Evolutionary conservation across 371 early-diverging fungal genomes (phyloP).

Genomic region (Rhizopus arrhizus): DNA sequence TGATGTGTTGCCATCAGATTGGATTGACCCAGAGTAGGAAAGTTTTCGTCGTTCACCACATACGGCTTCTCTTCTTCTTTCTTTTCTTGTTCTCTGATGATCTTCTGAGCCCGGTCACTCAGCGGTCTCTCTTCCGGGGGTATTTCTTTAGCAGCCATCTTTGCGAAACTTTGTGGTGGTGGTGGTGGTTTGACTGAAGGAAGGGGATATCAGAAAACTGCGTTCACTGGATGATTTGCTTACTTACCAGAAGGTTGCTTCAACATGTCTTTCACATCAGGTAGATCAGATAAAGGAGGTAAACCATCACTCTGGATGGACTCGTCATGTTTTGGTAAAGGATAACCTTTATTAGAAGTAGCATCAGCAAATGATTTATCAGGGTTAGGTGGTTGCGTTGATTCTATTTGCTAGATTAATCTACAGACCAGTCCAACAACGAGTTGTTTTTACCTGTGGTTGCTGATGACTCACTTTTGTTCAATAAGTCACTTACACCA

Average conservation of each 20-base stretch:
- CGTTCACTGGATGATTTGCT: background rate
- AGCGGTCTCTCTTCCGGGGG: slow-evolving; percentile 29
- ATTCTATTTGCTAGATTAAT: slow-evolving; percentile 10
- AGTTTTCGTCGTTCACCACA: slow-evolving; percentile 34
- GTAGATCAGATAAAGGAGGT: slow-evolving; percentile 32
- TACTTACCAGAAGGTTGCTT: slow-evolving; percentile 28
- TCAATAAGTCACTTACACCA: slow-evolving; percentile 40
- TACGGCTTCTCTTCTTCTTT: slow-evolving; percentile 14
- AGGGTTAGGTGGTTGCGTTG: slow-evolving; percentile 41
- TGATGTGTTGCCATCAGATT: slow-evolving; percentile 34
- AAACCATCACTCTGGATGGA: background rate
- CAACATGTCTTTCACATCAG: slow-evolving; percentile 51
- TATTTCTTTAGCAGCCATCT: slow-evolving; percentile 40
- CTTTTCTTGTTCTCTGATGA: slow-evolving; percentile 20
- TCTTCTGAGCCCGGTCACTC: slow-evolving; percentile 22
- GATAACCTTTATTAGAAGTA: slow-evolving; percentile 42
- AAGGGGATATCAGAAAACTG: background rate
- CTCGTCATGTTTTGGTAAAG: slow-evolving; percentile 24
- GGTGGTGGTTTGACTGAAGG: slow-evolving; percentile 39
- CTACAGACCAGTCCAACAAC: background rate
- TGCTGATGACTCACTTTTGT: background rate
- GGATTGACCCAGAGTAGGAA: slow-evolving; percentile 40
- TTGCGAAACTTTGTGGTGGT: slow-evolving; percentile 42
- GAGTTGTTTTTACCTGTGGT: background rate
- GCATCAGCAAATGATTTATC: slow-evolving; percentile 46